These are phyloP conservation scores for Pseudocercospora cruenta DNA, from an alignment of 2,329 filamentous ascomycete genomes.

Conservation along the genomic window DNA sequence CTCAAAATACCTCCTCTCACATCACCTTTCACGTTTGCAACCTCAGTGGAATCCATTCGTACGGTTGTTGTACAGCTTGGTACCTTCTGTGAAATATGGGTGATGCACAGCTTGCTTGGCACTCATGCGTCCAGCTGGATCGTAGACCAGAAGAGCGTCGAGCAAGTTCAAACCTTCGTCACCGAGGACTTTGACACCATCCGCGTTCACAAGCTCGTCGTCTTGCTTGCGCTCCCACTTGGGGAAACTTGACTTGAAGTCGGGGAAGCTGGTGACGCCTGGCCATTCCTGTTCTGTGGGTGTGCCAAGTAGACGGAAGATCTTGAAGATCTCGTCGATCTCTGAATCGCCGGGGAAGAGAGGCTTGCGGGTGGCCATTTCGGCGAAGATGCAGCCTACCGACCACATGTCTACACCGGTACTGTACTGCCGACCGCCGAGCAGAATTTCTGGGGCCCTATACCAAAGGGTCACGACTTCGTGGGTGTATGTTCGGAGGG, in stretches of 20 bases:
- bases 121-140: constrained; percentile 88
- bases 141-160: constrained; percentile 86
- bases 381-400: constrained; percentile 98
- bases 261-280: constrained; percentile 90
- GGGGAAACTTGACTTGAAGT: constrained; percentile 95
- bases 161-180: constrained; percentile 81
- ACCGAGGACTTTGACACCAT: constrained; percentile 60
- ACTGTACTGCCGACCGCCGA: constrained; percentile 95
- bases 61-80: constrained; percentile 9
- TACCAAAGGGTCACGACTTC: constrained; percentile 99
- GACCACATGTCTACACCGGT: constrained; percentile 99
- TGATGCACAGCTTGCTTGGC: constrained; percentile 85
- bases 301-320: constrained; percentile 98
- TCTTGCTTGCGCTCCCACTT: constrained; percentile 91
- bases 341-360: constrained; percentile 98
- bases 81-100: constrained; percentile 83
- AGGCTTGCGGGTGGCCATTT: constrained; percentile 96
- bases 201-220: constrained; percentile 72
- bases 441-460: constrained; percentile 89
- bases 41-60: constrained; percentile 13
- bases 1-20: not conserved
- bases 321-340: constrained; percentile 94
- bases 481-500: constrained; percentile 97
- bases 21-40: not conserved
- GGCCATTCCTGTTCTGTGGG: constrained; percentile 95